phyloP scores from a whole-genome alignment of 108 stramenopile species.

The Licmophora abbreviata region DNA sequence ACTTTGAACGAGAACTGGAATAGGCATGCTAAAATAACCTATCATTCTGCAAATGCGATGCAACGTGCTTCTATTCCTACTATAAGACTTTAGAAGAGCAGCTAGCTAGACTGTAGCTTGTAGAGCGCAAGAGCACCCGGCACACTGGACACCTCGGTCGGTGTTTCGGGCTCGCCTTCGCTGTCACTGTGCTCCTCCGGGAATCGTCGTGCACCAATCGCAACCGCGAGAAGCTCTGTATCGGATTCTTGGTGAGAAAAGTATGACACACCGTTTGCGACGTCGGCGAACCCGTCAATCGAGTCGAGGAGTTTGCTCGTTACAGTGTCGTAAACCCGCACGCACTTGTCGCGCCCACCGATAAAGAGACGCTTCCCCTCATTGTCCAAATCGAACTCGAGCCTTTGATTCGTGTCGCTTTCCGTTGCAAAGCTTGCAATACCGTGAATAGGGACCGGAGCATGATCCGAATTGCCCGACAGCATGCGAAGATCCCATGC shows the following conservation, averaged over 20 bases:
- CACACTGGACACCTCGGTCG: too few species aligned
- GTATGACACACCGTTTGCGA: constrained; percentile 71
- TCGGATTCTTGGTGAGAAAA: constrained; percentile 6
- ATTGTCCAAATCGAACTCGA: constrained; percentile 54
- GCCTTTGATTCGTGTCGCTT: constrained; percentile 71
- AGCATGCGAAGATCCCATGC: constrained; percentile 78
- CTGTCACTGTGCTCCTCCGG: constrained; percentile 32
- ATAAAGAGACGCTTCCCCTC: constrained; percentile 35
- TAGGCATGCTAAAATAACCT: too few species aligned
- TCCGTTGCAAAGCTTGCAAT: constrained; percentile 48
- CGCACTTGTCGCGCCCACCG: constrained; percentile 40
- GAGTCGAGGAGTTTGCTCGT: constrained; percentile 11
- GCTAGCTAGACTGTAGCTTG: too few species aligned
- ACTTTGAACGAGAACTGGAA: constrained; percentile 45
- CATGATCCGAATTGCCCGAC: constrained; percentile 17
- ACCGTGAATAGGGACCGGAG: constrained; percentile 38
- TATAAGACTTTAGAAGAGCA: too few species aligned
- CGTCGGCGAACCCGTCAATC: constrained; percentile 25
- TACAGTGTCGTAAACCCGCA: constrained; percentile 39
- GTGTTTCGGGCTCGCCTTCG: constrained; percentile 13
- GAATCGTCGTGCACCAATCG: constrained; percentile 48
- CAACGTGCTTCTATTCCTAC: too few species aligned
- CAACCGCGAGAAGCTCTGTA: constrained; percentile 44
- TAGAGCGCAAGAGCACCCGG: too few species aligned
- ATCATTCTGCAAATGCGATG: too few species aligned